Percentiles rank a stretch among this genome's conserved stretches.
Conservation (phyloP, 129 eudicot genomes). For the Centrapalus pauciflorus region DNA sequence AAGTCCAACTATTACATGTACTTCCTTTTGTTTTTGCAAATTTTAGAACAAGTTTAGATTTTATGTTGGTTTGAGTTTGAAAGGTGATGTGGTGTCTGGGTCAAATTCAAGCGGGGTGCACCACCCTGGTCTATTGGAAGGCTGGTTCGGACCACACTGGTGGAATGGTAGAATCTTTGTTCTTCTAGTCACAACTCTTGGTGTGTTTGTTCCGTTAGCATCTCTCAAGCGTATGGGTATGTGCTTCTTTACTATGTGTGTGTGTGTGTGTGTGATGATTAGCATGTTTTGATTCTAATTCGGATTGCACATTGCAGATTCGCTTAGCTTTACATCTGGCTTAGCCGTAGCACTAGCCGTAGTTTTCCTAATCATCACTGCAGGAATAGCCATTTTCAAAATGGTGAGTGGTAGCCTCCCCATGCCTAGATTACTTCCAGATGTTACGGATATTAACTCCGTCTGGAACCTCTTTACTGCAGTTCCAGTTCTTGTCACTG, state of each 20-base stretch:
- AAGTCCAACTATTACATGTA: neutral
- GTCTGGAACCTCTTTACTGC: slow-evolving; percentile 69
- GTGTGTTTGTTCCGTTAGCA: slow-evolving; percentile 56
- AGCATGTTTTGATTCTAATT: too few relatives aligned
- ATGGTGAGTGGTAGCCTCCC: slow-evolving; percentile 36
- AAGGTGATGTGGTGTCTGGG: slow-evolving; percentile 70
- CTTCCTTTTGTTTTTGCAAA: neutral
- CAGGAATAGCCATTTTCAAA: slow-evolving; percentile 47
- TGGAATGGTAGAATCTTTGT: slow-evolving; percentile 53
- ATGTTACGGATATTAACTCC: slow-evolving; percentile 39
- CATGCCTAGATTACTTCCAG: slow-evolving; percentile 56
- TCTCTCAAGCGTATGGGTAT: slow-evolving; percentile 63
- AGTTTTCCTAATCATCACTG: slow-evolving; percentile 44
- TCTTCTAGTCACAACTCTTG: slow-evolving; percentile 43
- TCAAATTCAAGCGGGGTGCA: slow-evolving; percentile 45
- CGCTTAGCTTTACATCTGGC: slow-evolving; percentile 56
- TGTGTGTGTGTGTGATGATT: too few relatives aligned
- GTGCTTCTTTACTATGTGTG: slow-evolving; percentile 1
- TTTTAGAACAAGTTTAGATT: neutral
- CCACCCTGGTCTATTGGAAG: slow-evolving; percentile 60
- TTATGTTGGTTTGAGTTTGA: slow-evolving; percentile 2
- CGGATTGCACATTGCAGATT: too few relatives aligned
- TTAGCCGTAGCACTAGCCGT: slow-evolving; percentile 61
- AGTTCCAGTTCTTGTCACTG: slow-evolving; percentile 84
- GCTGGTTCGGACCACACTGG: slow-evolving; percentile 67